A percentile compares a stretch with the other conserved stretches of the same genome.
Evolutionary conservation across 176 grass and related monocot genomes (phyloP).

Genomic region (Carex pumila): DNA sequence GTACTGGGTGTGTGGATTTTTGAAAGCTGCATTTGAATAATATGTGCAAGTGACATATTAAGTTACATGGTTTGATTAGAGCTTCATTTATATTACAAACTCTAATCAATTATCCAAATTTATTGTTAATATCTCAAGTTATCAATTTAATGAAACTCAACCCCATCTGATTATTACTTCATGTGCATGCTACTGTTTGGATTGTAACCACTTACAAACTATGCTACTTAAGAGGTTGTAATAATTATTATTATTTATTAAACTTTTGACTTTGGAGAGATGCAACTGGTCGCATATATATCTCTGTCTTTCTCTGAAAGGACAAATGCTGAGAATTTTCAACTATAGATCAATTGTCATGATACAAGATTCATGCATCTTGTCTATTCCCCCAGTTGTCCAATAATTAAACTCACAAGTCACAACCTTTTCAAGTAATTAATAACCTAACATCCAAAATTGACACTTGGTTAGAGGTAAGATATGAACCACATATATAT

Average conservation of each 20-base stretch:
- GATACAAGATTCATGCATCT: not conserved
- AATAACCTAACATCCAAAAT: not conserved
- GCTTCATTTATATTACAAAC: not conserved
- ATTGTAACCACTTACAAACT: not conserved
- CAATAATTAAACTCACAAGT: not conserved
- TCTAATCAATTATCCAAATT: not conserved
- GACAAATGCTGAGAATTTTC: not conserved
- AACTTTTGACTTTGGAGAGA: not conserved
- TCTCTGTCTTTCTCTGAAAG: not conserved
- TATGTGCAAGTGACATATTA: not conserved
- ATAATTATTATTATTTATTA: not conserved
- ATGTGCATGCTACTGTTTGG: not conserved
- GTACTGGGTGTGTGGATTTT: not conserved
- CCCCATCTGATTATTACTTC: not conserved
- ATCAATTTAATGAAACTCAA: not conserved
- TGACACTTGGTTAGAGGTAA: constrained; percentile 2
- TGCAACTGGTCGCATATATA: not conserved
- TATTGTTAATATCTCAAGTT: too few species aligned
- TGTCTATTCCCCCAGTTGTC: not conserved
- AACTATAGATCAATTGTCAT: not conserved
- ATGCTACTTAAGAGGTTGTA: not conserved
- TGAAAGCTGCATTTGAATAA: not conserved
- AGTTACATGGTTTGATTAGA: not conserved
- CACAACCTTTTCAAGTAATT: not conserved
- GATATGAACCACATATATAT: not conserved